Evolutionary conservation across 805 yeast species (phyloP).

Genomic region (Saccharomycopsis amapae): DNA sequence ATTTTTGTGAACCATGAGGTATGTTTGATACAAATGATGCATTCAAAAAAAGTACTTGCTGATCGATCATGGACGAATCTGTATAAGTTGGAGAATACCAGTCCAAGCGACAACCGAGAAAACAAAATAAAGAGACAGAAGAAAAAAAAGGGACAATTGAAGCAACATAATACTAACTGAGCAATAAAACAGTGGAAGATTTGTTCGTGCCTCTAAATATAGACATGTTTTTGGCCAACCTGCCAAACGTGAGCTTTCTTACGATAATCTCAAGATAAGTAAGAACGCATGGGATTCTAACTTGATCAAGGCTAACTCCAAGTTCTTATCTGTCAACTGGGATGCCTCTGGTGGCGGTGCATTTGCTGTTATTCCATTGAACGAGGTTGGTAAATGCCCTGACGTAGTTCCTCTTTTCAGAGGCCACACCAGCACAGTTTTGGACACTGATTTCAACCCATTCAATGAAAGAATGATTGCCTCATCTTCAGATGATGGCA

Average conservation of each 20-base stretch:
- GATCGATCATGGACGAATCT: no score
- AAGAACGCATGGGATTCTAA: constrained; percentile 97
- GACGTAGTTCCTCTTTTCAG: constrained; percentile 89
- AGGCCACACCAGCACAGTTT: constrained; percentile 91
- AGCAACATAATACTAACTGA: no score
- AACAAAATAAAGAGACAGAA: no score
- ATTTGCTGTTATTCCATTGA: constrained; percentile 83
- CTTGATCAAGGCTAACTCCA: constrained; percentile 78
- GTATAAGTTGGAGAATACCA: no score
- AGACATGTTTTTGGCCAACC: constrained; percentile 96
- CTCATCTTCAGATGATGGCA: constrained; percentile 77
- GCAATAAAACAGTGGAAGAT: constrained; percentile 40
- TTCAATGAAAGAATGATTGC: constrained; percentile 70
- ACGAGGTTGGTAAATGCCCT: constrained; percentile 86
- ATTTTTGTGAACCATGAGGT: no score
- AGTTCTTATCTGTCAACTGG: constrained; percentile 84
- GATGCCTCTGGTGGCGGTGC: constrained; percentile 97
- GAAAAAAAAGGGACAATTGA: no score
- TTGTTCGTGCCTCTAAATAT: constrained; percentile 93
- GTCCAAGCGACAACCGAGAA: no score
- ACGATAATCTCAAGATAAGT: constrained; percentile 55
- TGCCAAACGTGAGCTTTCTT: constrained; percentile 42
- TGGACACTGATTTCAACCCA: constrained; percentile 95
- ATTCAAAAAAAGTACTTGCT: no score
- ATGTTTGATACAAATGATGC: no score